phyloP scores from a whole-genome alignment of 2,329 filamentous ascomycete species.

The Cordyceps javanica region DNA sequence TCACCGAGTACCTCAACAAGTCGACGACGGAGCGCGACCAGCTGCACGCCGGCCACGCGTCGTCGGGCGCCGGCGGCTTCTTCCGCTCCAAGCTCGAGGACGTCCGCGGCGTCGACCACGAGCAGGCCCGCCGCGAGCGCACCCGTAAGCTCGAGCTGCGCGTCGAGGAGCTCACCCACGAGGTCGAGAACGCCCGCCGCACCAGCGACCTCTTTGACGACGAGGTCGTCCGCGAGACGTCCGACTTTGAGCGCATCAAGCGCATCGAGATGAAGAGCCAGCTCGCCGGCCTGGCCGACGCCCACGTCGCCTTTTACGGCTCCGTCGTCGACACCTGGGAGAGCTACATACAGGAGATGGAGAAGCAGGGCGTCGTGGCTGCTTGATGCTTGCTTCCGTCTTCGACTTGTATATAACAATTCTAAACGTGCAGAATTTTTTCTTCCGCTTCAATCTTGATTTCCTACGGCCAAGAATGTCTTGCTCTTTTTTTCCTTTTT shows the following conservation, averaged over 20 bases:
- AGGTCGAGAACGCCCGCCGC: slow-evolving; percentile 82
- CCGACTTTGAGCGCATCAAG: slow-evolving; percentile 96
- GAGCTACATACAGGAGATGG: slow-evolving; percentile 81
- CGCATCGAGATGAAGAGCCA: slow-evolving; percentile 85
- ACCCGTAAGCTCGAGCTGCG: slow-evolving; percentile 85
- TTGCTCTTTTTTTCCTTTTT: not conserved
- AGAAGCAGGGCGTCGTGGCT: slow-evolving; percentile 48
- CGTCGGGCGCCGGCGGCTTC: slow-evolving; percentile 73
- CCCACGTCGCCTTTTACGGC: slow-evolving; percentile 82
- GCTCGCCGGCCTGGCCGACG: slow-evolving; percentile 73
- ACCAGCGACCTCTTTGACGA: slow-evolving; percentile 92
- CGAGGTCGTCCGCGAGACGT: slow-evolving; percentile 87
- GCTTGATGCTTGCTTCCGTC: not conserved
- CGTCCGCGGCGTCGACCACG: slow-evolving; percentile 92
- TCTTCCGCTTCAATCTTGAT: too few relatives aligned
- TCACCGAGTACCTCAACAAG: slow-evolving; percentile 93
- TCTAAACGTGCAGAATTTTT: not conserved
- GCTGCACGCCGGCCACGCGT: slow-evolving; percentile 58
- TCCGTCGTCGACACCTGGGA: slow-evolving; percentile 81
- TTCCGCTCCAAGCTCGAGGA: slow-evolving; percentile 93
- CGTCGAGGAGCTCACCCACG: slow-evolving; percentile 83
- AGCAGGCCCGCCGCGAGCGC: slow-evolving; percentile 80
- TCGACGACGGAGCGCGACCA: slow-evolving; percentile 80
- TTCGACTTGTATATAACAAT: not conserved
- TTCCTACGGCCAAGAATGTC: not conserved